Percentiles rank a stretch among this genome's conserved stretches.
These are phyloP conservation scores for Arthrobotrys conoides DNA, from an alignment of 2,329 filamentous ascomycete species.

Conservation along the genomic window DNA sequence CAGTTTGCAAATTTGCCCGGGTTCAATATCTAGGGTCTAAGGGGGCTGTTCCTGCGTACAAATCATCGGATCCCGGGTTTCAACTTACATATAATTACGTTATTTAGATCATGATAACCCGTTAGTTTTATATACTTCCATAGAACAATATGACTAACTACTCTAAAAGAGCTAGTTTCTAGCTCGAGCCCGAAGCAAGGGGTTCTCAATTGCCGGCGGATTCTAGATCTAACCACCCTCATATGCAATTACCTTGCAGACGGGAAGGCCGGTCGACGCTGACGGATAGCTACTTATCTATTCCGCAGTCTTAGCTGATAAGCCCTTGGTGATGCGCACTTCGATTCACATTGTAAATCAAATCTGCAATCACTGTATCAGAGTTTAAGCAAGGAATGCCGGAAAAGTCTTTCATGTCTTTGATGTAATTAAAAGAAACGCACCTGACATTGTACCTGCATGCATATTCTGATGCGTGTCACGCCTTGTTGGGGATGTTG, in stretches of 20 bases:
- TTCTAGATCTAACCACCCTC: not conserved
- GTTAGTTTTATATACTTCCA: not conserved
- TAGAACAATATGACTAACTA: not conserved
- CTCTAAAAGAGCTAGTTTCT: not conserved
- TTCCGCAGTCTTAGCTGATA: not conserved
- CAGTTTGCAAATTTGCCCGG: conserved; percentile 2
- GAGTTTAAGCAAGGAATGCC: not conserved
- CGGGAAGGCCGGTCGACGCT: too few relatives aligned
- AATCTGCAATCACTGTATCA: not conserved
- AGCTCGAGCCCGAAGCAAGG: not conserved
- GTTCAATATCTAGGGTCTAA: conserved; percentile 1
- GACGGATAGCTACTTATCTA: not conserved
- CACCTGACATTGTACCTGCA: not conserved
- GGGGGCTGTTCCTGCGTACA: not conserved
- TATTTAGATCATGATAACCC: too few relatives aligned
- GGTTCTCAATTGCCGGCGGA: not conserved
- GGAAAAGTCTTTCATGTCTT: not conserved
- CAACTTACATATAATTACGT: not conserved
- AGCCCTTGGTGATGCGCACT: too few relatives aligned
- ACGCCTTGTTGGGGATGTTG: conserved; percentile 31
- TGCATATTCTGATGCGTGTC: conserved; percentile 3
- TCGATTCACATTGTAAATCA: too few relatives aligned
- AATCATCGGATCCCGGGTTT: not conserved
- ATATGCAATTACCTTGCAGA: not conserved
- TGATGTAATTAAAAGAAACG: not conserved